phyloP scores from a whole-genome alignment of 352 stramenopile species.

The Aphanomyces astaci region DNA sequence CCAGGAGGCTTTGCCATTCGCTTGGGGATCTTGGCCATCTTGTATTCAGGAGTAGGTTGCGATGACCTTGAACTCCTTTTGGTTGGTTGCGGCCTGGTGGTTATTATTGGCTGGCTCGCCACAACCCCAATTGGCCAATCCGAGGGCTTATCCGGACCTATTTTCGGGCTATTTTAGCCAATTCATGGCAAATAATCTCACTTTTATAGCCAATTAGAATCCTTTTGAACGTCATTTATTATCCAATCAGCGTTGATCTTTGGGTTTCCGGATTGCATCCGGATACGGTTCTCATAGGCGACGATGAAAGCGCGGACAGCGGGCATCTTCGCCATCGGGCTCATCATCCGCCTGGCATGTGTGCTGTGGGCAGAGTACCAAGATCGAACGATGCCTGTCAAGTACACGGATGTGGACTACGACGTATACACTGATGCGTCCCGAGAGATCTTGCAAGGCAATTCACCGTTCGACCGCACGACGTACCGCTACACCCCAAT shows the following conservation, averaged over 20 bases:
- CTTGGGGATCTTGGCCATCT: slow-evolving; percentile 14
- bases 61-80: slow-evolving; percentile 10
- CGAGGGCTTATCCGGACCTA: too few relatives aligned
- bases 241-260: neutral
- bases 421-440: slow-evolving; percentile 97
- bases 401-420: slow-evolving; percentile 99
- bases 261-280: neutral
- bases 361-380: slow-evolving; percentile 70
- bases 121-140: neutral
- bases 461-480: slow-evolving; percentile 92
- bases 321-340: slow-evolving; percentile 16
- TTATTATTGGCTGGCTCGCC: slow-evolving; percentile 10
- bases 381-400: slow-evolving; percentile 68
- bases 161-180: too few relatives aligned
- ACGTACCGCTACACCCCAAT: slow-evolving; percentile 99
- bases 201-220: neutral
- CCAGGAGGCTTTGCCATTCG: neutral
- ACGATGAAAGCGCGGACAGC: slow-evolving; percentile 6
- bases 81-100: neutral
- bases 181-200: too few relatives aligned
- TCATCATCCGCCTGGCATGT: slow-evolving; percentile 45
- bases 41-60: too few relatives aligned
- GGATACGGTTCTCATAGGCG: too few relatives aligned
- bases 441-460: slow-evolving; percentile 70
- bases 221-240: neutral